Evolutionary conservation across 495 filamentous ascomycete genomes (phyloP), one percentile per base, ranked within the genome.

Genomic region (Gamarada debralockiae): DNA sequence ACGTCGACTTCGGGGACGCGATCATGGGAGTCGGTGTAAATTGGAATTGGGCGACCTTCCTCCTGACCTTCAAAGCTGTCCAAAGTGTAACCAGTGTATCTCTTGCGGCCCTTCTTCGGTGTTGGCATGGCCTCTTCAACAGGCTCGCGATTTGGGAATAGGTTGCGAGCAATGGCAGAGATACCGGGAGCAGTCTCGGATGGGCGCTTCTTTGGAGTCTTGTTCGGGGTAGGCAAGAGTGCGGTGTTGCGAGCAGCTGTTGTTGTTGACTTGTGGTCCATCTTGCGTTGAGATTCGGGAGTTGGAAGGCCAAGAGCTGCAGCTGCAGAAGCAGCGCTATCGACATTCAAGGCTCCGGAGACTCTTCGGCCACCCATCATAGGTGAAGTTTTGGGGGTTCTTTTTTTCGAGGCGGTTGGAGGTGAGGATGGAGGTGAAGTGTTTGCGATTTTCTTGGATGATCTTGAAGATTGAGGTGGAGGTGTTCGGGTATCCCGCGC

Each of bases 1-100:
- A 70, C 54, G 63, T 88, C 88, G 3, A 81, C 52, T 63, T 84
- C 81, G 23, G 93, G 93, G 29, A 96, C 71, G 38, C 89, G 85
- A 61, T 95, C 92, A 63, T 87, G 85, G 2, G 88, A 86, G 61
- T 98, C 93, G 9, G 91, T 97, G 65, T 82, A 96, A 48, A 98
- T 95, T 58, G 81, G 69, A 55, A 97, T 90, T 10, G 78, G 65
- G 36, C 74, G 69, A n/a, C 70, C 72, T 43, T 70, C 60, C 3
- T 77, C 72, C 18, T 85, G 78, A 18, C 79, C 82, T 25, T 67
- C 73, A 61, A 86, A 84, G 65, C 85, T 84, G 45, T 86, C 84
- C n/a, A 95, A 65, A 0, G 82, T 80, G 39, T 83, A 81, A 15
- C 80, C 80, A n/a, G 70, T 74, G 44, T 58, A 59, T 50, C 80